Evolutionary conservation across 176 grass and related monocot genomes (phyloP).

Genomic region (Carex littledalei): DNA sequence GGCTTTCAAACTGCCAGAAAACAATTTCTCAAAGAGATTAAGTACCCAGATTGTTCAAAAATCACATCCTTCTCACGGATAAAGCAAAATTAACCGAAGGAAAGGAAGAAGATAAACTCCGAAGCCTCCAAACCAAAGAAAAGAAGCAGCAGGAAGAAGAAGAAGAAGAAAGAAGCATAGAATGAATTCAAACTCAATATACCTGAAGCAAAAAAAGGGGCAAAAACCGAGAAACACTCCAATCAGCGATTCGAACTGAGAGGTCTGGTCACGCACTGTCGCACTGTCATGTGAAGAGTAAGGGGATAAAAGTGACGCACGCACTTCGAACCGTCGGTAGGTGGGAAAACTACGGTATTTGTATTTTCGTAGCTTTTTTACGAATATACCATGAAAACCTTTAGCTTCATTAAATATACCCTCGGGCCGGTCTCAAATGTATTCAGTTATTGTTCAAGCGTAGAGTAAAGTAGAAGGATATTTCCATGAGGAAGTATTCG

Average conservation of each 20-base stretch:
- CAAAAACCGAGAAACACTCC: neutral
- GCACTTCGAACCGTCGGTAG: slow-evolving; percentile 25
- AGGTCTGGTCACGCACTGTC: slow-evolving; percentile 11
- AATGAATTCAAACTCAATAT: neutral
- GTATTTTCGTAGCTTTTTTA: neutral
- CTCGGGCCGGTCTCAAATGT: neutral
- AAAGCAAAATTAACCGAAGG: slow-evolving; percentile 14
- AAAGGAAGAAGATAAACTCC: neutral
- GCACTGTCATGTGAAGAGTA: slow-evolving; percentile 20
- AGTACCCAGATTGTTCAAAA: slow-evolving; percentile 11
- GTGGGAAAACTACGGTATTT: slow-evolving; percentile 3
- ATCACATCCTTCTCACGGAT: neutral
- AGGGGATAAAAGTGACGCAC: slow-evolving; percentile 9
- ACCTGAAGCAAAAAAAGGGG: neutral
- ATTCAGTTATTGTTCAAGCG: neutral
- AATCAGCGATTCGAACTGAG: slow-evolving; percentile 1
- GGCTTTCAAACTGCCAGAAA: neutral
- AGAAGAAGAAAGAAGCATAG: neutral
- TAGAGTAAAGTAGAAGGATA: no score
- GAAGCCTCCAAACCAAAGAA: neutral
- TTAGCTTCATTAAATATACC: neutral
- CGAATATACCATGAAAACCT: neutral
- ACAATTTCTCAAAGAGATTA: neutral
- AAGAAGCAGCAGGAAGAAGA: neutral
- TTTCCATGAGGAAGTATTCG: no score